phyloP scores from a whole-genome alignment of 2,329 filamentous ascomycete species.

The Zarea fungicola region DNA sequence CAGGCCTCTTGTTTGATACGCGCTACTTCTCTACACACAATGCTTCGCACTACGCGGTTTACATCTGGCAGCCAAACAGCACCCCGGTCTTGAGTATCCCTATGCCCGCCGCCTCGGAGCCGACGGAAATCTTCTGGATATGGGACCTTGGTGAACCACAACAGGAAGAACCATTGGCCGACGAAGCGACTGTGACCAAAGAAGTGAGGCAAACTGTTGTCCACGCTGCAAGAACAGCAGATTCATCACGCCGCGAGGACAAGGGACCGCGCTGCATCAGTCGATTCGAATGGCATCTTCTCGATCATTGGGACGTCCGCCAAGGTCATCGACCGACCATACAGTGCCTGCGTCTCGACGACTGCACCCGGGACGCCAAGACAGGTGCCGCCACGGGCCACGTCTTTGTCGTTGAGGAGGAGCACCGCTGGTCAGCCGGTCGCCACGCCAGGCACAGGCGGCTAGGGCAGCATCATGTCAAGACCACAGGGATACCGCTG shows the following conservation, averaged over 20 bases:
- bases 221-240: too few species aligned
- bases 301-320: constrained; percentile 48
- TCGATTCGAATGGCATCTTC: constrained; percentile 43
- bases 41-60: constrained; percentile 54
- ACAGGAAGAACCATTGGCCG: constrained; percentile 42
- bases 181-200: too few species aligned
- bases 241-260: too few species aligned
- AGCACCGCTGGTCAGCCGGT: constrained; percentile 45
- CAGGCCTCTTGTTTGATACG: constrained; percentile 50
- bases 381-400: constrained; percentile 25
- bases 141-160: constrained; percentile 49
- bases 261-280: constrained; percentile 43
- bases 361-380: constrained; percentile 29
- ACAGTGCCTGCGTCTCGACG: constrained; percentile 46
- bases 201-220: too few species aligned
- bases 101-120: too few species aligned
- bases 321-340: constrained; percentile 48
- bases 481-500: constrained; percentile 50
- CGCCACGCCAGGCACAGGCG: constrained; percentile 36
- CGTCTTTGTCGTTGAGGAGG: constrained; percentile 53
- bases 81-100: too few species aligned
- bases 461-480: constrained; percentile 40
- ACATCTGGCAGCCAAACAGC: constrained; percentile 60
- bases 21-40: constrained; percentile 60
- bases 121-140: constrained; percentile 52